phyloP scores from a whole-genome alignment of 257 asterid species.

The Coffea eugenioides region DNA sequence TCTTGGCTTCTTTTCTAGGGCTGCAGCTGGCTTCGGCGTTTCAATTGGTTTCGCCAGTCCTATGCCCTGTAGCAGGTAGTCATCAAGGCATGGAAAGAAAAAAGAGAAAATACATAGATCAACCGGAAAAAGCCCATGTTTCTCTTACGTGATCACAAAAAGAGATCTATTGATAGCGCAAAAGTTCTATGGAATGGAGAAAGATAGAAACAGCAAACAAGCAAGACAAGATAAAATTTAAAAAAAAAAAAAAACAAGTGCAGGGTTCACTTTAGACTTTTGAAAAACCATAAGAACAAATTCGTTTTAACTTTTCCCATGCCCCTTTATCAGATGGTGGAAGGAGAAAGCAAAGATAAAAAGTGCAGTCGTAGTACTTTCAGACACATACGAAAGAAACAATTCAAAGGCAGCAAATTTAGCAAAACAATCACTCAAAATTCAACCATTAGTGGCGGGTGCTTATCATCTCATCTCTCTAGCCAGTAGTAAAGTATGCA shows the following conservation, averaged over 20 bases:
- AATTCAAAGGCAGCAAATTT: constrained; percentile 11
- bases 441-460: constrained; percentile 41
- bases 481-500: constrained; percentile 23
- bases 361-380: constrained; percentile 12
- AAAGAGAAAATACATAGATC: not conserved
- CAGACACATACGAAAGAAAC: constrained; percentile 20
- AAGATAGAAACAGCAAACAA: constrained; percentile 26
- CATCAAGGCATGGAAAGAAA: not conserved
- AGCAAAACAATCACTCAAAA: constrained; percentile 14
- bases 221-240: constrained; percentile 21
- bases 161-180: constrained; percentile 12
- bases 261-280: constrained; percentile 8
- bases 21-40: constrained; percentile 19
- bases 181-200: not conserved
- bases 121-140: not conserved
- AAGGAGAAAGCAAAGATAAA: constrained; percentile 13
- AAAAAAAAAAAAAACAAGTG: not conserved
- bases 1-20: constrained; percentile 52
- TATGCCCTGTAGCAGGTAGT: constrained; percentile 33
- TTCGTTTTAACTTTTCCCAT: constrained; percentile 13
- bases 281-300: constrained; percentile 21
- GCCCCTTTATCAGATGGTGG: constrained; percentile 40
- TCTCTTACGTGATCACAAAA: not conserved
- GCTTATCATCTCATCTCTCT: constrained; percentile 34
- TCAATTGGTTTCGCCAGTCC: constrained; percentile 41